These are phyloP conservation scores for Schwanniomyces polymorphus DNA, from an alignment of 805 yeast genomes.

Conservation along the genomic window DNA sequence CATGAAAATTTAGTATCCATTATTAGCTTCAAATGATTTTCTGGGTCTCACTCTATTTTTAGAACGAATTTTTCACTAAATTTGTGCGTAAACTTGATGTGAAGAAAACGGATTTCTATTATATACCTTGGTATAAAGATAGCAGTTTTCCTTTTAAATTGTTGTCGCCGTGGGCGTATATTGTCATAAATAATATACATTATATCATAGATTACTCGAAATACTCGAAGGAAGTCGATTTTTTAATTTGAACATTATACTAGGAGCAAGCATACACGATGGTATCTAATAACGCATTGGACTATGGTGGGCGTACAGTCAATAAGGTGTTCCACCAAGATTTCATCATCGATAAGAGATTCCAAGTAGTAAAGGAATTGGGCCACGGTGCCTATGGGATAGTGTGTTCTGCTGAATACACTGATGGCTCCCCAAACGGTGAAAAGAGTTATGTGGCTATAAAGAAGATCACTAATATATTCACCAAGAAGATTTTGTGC, in stretches of 20 bases:
- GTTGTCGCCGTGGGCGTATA: background rate
- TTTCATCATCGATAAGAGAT: constrained; percentile 85
- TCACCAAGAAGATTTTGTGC: constrained; percentile 85
- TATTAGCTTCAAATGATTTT: background rate
- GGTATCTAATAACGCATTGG: constrained; percentile 4
- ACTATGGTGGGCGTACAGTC: constrained; percentile 33
- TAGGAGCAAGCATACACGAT: constrained; percentile 1
- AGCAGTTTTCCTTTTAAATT: background rate
- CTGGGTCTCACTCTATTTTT: background rate
- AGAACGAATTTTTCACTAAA: background rate
- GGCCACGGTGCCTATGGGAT: constrained; percentile 99
- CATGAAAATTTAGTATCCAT: background rate
- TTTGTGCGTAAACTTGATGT: background rate
- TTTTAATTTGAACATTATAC: background rate
- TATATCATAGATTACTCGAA: background rate
- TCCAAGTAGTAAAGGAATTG: constrained; percentile 85
- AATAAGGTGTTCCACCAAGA: constrained; percentile 69
- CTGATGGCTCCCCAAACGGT: constrained; percentile 50
- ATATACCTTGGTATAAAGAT: background rate
- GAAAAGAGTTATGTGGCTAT: constrained; percentile 70
- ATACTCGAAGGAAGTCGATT: background rate
- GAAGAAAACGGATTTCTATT: background rate
- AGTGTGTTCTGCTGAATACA: constrained; percentile 91
- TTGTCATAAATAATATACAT: background rate
- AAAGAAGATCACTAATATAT: constrained; percentile 93